Evolutionary conservation across 352 stramenopile species (phyloP), one percentile per base, ranked within the genome.

Genomic region (Pelagophyceae sp.): DNA sequence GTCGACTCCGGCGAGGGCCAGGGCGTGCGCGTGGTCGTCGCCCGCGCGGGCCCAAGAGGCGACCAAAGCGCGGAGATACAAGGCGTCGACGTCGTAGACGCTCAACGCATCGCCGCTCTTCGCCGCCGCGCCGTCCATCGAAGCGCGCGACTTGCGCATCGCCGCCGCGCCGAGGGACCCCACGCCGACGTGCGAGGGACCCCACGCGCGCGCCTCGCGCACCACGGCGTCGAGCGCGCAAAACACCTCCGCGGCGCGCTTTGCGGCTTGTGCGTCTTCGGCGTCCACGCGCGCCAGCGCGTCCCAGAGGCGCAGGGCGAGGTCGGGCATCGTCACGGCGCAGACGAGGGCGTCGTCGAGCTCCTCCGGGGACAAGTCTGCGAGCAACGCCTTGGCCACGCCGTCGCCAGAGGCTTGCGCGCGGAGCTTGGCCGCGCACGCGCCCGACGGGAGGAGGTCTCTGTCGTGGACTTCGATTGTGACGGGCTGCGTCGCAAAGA

Each of bases 391-490:
- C 40, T 54, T 54, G 6, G 6, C 40, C 6, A 20, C n/a, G n/a
- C n/a, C n/a, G 31, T 72, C 63, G 63, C 2, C 19, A 11, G 3
- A n/a, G n/a, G 3, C 54, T 3, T 33, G 6, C 0, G n/a, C n/a
- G n/a, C n/a, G n/a, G n/a, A n/a, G n/a, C n/a, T n/a, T n/a, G n/a
- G n/a, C n/a, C n/a, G n/a, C n/a, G n/a, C n/a, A n/a, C n/a, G n/a
- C n/a, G n/a, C n/a, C n/a, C n/a, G n/a, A 20, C 31, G 63, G 27
- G 25, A 63, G n/a, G 2, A 75, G 64, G 60, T 76, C 58, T 19
- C 75, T 51, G 37, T 79, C 75, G 64, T 79, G 75, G 45, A 79
- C 45, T 27, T 79, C 75, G 38, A 79, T 35, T n/a, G 33, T 32
- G 2, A 79, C 37, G 5, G 75, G 75, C 64, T 31, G 37, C 11